Conservation (phyloP, 495 filamentous ascomycete species). For the Letharia lupina region DNA sequence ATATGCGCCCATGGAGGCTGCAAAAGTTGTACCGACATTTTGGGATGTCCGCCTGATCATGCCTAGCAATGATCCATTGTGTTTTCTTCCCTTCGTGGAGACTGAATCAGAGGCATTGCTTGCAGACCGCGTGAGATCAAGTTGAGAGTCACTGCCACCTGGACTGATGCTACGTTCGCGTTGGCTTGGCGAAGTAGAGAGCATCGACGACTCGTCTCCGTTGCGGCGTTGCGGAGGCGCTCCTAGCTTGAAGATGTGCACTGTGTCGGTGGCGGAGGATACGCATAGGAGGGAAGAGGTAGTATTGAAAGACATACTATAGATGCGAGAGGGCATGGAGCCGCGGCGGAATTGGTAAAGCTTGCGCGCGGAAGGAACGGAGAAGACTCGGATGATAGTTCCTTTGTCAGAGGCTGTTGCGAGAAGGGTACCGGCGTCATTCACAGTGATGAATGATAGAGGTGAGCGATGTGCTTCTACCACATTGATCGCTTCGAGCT, state of each 20-base stretch:
- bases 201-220: conserved; percentile 28
- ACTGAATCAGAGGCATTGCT: conserved; percentile 30
- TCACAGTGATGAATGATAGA: conserved; percentile 78
- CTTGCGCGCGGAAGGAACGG: conserved; percentile 79
- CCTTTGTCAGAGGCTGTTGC: conserved; percentile 96
- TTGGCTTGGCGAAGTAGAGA: conserved; percentile 29
- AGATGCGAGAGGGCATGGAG: conserved; percentile 87
- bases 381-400: conserved; percentile 93
- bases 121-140: conserved; percentile 25
- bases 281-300: conserved; percentile 89
- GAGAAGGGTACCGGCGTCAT: conserved; percentile 84
- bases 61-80: conserved; percentile 66
- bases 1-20: conserved; percentile 81
- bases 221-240: conserved; percentile 23
- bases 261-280: conserved; percentile 89
- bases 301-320: conserved; percentile 98
- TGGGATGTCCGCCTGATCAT: conserved; percentile 96
- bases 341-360: conserved; percentile 92
- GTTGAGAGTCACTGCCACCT: conserved; percentile 33
- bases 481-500: conserved; percentile 84
- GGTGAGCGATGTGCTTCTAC: conserved; percentile 90
- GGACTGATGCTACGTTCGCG: conserved; percentile 37
- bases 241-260: conserved; percentile 87
- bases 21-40: conserved; percentile 82
- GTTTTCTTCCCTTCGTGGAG: conserved; percentile 35